Evolutionary conservation across 768 basidiomycete species (phyloP).

Genomic region (Hygrocybe punicea): DNA sequence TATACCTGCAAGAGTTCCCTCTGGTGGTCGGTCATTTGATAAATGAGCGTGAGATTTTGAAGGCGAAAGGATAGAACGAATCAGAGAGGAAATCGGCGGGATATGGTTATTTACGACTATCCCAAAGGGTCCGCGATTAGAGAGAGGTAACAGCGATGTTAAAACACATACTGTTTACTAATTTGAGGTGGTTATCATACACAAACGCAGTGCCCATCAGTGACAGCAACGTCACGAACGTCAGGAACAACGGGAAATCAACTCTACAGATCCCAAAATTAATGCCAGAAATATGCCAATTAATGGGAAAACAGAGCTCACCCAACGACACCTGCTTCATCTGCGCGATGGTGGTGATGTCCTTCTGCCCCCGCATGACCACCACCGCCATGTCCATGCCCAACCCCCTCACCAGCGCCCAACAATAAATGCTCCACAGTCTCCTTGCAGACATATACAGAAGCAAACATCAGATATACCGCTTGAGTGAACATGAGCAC

Average conservation of each 20-base stretch:
- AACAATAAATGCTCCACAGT: conserved; percentile 89
- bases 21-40: conserved; percentile 34
- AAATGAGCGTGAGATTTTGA: conserved; percentile 34
- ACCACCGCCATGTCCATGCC: conserved; percentile 38
- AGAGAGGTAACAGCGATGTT: not conserved
- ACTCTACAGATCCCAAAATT: conserved; percentile 63
- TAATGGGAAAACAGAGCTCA: conserved; percentile 19
- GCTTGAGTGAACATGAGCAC: conserved; percentile 82
- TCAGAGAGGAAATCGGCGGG: conserved; percentile 48
- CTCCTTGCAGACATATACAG: conserved; percentile 96
- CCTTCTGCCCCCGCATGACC: conserved; percentile 29
- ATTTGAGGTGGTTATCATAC: conserved; percentile 61
- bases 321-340: conserved; percentile 51
- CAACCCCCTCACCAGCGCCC: conserved; percentile 47
- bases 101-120: conserved; percentile 62
- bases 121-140: not conserved
- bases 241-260: conserved; percentile 60
- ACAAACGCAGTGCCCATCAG: conserved; percentile 53
- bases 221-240: conserved; percentile 54
- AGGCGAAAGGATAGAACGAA: conserved; percentile 39
- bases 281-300: conserved; percentile 22
- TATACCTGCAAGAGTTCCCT: conserved; percentile 37
- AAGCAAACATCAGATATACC: conserved; percentile 91
- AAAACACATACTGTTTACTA: conserved; percentile 55
- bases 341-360: conserved; percentile 64